phyloP scores from a whole-genome alignment of 805 yeast species.

The Peterozyma toletana region DNA sequence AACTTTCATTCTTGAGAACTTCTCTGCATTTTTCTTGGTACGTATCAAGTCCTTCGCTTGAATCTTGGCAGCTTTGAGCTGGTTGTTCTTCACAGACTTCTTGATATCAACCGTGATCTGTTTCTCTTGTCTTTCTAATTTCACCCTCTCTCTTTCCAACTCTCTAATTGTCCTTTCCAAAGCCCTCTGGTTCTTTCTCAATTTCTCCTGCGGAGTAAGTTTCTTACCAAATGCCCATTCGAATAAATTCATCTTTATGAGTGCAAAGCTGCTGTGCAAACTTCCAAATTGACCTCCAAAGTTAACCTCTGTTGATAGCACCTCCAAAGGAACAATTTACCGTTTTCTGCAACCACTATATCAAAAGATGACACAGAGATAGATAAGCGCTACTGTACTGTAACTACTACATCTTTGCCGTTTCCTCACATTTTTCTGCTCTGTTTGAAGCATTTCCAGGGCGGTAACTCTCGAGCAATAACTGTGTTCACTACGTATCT shows the following conservation, averaged over 20 bases:
- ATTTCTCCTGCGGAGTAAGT: constrained; percentile 88
- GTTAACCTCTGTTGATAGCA: no score
- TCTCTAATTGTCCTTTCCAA: constrained; percentile 93
- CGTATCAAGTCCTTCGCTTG: constrained; percentile 95
- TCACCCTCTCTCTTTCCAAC: constrained; percentile 77
- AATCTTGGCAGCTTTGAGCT: constrained; percentile 80
- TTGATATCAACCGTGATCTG: constrained; percentile 79
- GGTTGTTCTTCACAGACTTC: constrained; percentile 86
- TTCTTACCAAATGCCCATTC: constrained; percentile 97
- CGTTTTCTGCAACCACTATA: no score
- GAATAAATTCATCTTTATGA: constrained; percentile 46
- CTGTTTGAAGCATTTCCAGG: no score
- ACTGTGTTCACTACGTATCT: no score
- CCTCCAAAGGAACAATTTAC: no score
- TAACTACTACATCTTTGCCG: no score
- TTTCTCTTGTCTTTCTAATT: constrained; percentile 89
- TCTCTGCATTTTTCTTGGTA: constrained; percentile 74
- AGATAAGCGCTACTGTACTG: no score
- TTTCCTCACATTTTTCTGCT: no score
- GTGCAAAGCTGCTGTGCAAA: no score
- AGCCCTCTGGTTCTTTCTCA: constrained; percentile 93
- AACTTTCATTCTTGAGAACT: constrained; percentile 89
- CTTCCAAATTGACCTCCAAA: no score
- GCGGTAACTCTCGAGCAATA: no score
- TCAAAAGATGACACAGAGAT: no score